Evolutionary conservation across 225 moss, liverwort and hornwort genomes (phyloP), one percentile per base, ranked within the genome.

Genomic region (Antitrichia curtipendula): DNA sequence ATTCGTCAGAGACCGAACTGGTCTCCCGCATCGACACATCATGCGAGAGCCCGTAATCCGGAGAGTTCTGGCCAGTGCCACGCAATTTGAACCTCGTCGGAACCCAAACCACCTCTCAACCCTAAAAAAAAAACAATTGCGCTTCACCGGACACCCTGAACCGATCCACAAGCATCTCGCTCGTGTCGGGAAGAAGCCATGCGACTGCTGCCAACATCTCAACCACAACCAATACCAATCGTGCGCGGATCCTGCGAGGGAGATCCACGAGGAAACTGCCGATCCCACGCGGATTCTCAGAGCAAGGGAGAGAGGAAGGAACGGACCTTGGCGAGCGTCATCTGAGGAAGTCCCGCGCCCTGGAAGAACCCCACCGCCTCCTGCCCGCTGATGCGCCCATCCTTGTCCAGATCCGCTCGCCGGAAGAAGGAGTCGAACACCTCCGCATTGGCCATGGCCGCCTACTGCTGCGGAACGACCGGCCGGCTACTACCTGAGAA

Each of bases 341-440:
- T 90, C 95, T 99, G 97, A 79, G 98, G 96, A 53, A 99, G 94
- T 38, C 93, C 95, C 76, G 98, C 93, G 82, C 97, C 98, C 90
- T 97, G 98, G 82, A 99, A 99, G 88, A 99, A 99, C 49, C 92
- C 89, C 70, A 97, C 98, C 73, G 98, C 98, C 89, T 99, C 98
- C 82, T 88, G 90, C 78, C 98, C 98, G 73, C 98, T 99, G 91
- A 99, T 93, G 80, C 94, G 95, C 21, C 98, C 98, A 96, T 99
- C 98, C 88, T 93, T 94, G 89, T 99, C 97, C 75, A 95, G 90
- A 96, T 99, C 98, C 32, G 98, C 98, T 49, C 93, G 92, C 62
- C 97, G 95, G 91, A 99, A 99, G 89, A 87, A 99, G 54, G 94
- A 95, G 82, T 99, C 98, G 72, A 97, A 99, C 71, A 94, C 92